Percentiles rank a stretch among this genome's conserved stretches.
These are phyloP conservation scores for Polychytrium aggregatum DNA, from an alignment of 192 early-diverging fungal species.

Conservation along the genomic window DNA sequence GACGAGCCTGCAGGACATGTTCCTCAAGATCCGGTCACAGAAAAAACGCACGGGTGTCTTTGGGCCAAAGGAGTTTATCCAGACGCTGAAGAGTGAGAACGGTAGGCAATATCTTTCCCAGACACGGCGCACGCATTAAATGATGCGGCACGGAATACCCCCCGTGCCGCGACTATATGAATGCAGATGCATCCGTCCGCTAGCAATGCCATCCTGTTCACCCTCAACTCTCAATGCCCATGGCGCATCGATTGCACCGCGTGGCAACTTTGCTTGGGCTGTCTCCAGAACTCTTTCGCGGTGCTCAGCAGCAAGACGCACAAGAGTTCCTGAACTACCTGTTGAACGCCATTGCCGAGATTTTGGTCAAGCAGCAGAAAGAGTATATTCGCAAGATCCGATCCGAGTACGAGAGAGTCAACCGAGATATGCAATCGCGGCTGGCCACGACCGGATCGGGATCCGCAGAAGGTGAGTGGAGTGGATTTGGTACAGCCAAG, in stretches of 20 bases:
- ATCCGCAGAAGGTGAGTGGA: slow-evolving; percentile 11
- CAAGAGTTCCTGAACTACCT: slow-evolving; percentile 96
- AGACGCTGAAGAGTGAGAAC: slow-evolving; percentile 86
- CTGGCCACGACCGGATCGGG: background rate
- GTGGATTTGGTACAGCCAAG: no score
- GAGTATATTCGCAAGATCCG: slow-evolving; percentile 31
- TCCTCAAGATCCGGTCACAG: slow-evolving; percentile 67
- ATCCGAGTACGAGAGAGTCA: no score
- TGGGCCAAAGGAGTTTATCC: slow-evolving; percentile 74
- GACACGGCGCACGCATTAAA: no score
- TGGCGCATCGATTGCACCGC: background rate
- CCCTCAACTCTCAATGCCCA: background rate
- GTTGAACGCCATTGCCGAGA: slow-evolving; percentile 85
- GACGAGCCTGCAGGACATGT: slow-evolving; percentile 73
- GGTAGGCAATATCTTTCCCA: no score
- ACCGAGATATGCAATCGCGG: background rate
- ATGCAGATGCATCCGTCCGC: no score
- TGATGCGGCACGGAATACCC: no score
- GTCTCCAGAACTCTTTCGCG: slow-evolving; percentile 72
- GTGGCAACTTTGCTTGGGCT: background rate
- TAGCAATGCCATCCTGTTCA: no score
- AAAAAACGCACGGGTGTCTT: slow-evolving; percentile 75
- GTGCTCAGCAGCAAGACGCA: slow-evolving; percentile 94
- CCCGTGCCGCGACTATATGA: no score
- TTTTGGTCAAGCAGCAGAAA: slow-evolving; percentile 33